Evolutionary conservation across 73 alveolate genomes (phyloP), one percentile per base, ranked within the genome.

Genomic region (Paramecium primaurelia): DNA sequence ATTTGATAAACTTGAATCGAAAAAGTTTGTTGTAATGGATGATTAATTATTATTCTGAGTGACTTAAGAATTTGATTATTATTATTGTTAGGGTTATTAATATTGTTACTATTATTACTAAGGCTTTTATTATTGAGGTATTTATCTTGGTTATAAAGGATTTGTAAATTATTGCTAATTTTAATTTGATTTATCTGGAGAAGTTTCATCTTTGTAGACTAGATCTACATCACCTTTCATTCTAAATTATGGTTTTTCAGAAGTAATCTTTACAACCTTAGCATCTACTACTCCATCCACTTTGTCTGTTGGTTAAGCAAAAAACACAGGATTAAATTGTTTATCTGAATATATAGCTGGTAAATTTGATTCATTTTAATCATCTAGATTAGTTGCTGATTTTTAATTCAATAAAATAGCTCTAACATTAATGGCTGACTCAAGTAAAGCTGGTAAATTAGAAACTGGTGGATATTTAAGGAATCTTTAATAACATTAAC

Each of bases 401-500:
- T 80, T 80, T 26, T 26, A 49, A 11, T 32, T 49, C 26, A 80
- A 18, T 45, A 80, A 25, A 12, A 80, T 44, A 2, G 47, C 80
- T 45, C 60, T 89, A 0, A 89, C 75, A 42, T 71, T 71, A 69
- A 26, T 58, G 6, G 94, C 90, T 1, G 71, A 37, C 12, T 89
- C 90, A 28, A 89, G 60, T 16, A 89, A 18, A 6, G 83, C 92
- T 26, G 86, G 58, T 16, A 89, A 25, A 71, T 89, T 51, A 34
- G 86, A 45, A 20, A 89, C 84, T 20, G 75, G 90, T 3, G 91
- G 86, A 26, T 89, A 89, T 40, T 89, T 89, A 6, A 89, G 54
- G 68, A 89, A 89, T 71, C 92, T 89, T 89, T 89, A 28, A 45
- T 71, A 83, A 51, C 94, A 89, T n/a, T 68, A 58, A 40, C 92